Evolutionary conservation across 305 asterid species (phyloP), one percentile per base, ranked within the genome.

Genomic region (Striga hermonthica): DNA sequence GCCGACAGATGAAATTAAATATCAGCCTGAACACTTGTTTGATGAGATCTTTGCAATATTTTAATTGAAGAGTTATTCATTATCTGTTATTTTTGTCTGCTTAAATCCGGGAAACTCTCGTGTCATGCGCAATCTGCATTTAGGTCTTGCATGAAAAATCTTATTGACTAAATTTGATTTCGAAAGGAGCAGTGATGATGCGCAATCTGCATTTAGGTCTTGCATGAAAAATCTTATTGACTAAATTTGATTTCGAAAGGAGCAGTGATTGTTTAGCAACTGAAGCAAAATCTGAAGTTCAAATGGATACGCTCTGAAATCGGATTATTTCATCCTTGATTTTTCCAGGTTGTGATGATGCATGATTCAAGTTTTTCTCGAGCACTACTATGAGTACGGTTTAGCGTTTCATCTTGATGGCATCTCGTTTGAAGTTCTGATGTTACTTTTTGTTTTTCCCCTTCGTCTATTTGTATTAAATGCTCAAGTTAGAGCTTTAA

Each of bases 321-420:
- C 68, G 57, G 48, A 62, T 75, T 73, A 38, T 77, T 72, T 70
- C 67, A 39, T 64, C 68, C 52, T 69, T 78, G 73, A 69, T 60
- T 72, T 74, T 71, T 62, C 70, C 81, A 79, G 87, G 87, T 76
- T 72, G 75, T 65, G 83, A 82, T 75, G 87, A 79, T 77, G 87
- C 87, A 82, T 82, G 72, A 66, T 47, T 65, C 76, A 67, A 70
- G 70, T 22, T 67, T 64, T 57, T 71, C 37, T 53, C 58, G 28
- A 53, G 36, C 58, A 53, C n/a, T 16, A 22, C 31, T 22, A 22
- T 22, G 31, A 22, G 31, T 22, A 22, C 31, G 31, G 38, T 54
- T 54, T 55, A 55, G 60, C 31, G 60, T 55, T 31, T 55, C 60
- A 55, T 55, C 41, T 55, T 34, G 60, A 9, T 55, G 39, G 60